These are phyloP conservation scores for Blastocystis sp. DNA, from an alignment of 352 stramenopile species.

Conservation along the genomic window DNA sequence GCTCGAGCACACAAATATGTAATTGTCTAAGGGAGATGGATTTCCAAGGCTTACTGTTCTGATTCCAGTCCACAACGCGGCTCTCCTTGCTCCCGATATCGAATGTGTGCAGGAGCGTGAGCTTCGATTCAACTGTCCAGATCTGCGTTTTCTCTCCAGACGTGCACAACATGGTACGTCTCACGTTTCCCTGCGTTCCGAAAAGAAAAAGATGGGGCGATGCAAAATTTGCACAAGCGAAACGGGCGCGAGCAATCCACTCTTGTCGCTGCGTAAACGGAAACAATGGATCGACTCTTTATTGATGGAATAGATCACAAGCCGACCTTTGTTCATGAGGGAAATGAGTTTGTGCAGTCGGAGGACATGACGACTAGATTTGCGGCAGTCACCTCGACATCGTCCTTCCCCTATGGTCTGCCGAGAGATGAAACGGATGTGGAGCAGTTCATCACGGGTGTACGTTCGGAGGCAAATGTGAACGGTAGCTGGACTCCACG, in stretches of 20 bases:
- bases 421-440: background rate
- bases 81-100: background rate
- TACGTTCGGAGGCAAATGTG: background rate
- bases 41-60: conserved; percentile 22
- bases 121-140: background rate
- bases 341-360: background rate
- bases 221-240: background rate
- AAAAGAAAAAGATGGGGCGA: background rate
- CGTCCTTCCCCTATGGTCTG: background rate
- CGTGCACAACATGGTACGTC: background rate
- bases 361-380: background rate
- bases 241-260: background rate
- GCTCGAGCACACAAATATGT: conserved; percentile 44
- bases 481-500: background rate
- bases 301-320: background rate
- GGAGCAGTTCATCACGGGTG: background rate
- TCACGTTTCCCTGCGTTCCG: background rate
- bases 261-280: background rate
- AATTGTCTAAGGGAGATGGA: conserved; percentile 15
- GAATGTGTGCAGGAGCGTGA: background rate
- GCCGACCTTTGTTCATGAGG: background rate
- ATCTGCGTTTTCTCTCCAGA: background rate
- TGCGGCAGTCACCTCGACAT: background rate
- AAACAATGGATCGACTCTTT: background rate
- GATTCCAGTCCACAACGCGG: conserved; percentile 33